Evolutionary conservation across 805 yeast genomes (phyloP).

Genomic region (Myxozyma sirexii): DNA sequence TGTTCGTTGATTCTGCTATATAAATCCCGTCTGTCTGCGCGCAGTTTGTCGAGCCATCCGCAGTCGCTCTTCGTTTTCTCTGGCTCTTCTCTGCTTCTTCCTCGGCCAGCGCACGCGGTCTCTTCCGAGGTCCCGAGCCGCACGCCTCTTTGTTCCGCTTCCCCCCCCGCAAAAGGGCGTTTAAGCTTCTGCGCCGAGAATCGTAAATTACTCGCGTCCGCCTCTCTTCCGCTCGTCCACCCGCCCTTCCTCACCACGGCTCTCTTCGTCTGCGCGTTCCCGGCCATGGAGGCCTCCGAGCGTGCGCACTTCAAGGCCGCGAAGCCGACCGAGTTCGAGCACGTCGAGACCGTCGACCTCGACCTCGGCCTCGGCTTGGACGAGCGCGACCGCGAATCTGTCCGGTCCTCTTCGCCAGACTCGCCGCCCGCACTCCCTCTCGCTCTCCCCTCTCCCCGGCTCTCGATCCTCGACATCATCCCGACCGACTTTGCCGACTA

Average conservation of each 20-base stretch:
- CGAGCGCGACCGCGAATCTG: constrained; percentile 1
- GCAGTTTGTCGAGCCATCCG: too few relatives aligned
- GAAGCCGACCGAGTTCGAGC: constrained; percentile 14
- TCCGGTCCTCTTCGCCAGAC: neutral
- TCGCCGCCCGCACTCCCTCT: neutral
- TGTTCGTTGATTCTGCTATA: too few relatives aligned
- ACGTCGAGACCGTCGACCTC: constrained; percentile 23
- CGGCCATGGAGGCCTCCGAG: neutral
- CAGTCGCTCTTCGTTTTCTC: too few relatives aligned
- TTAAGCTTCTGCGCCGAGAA: too few relatives aligned
- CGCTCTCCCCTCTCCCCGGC: neutral
- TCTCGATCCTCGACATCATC: constrained; percentile 14
- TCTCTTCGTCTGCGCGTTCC: neutral
- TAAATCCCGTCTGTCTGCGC: too few relatives aligned
- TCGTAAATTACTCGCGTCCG: neutral
- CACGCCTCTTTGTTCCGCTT: too few relatives aligned
- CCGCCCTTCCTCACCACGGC: neutral
- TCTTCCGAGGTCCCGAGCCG: too few relatives aligned
- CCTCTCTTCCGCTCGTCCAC: neutral
- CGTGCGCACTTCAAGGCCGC: constrained; percentile 6
- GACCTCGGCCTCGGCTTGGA: neutral
- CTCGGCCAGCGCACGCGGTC: too few relatives aligned
- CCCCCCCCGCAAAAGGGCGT: too few relatives aligned
- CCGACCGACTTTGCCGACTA: constrained; percentile 18
- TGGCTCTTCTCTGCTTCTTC: too few relatives aligned